Evolutionary conservation across 345 rosid species (phyloP).

Genomic region (Kernera saxatilis): DNA sequence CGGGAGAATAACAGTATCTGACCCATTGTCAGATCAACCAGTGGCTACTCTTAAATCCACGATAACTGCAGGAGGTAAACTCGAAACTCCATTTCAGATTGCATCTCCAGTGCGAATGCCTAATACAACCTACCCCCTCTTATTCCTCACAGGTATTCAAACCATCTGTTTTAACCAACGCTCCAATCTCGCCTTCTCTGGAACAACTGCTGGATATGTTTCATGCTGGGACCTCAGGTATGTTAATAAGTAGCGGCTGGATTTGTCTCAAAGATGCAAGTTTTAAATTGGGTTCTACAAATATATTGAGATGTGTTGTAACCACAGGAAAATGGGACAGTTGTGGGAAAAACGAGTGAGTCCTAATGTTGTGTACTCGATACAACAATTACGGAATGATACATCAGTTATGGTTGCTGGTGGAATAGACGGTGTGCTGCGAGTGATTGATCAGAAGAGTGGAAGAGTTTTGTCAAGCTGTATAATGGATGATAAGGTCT

Average conservation of each 20-base stretch:
- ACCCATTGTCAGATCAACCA: constrained; percentile 54
- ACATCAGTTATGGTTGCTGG: constrained; percentile 55
- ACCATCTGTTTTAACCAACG: constrained; percentile 56
- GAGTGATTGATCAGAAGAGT: constrained; percentile 58
- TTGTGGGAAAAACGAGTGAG: constrained; percentile 76
- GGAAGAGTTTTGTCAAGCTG: constrained; percentile 56
- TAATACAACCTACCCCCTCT: not conserved
- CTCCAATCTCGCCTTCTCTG: constrained; percentile 62
- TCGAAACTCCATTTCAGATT: constrained; percentile 1
- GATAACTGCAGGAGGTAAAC: constrained; percentile 49
- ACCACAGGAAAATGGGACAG: constrained; percentile 58
- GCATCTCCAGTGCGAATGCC: not conserved
- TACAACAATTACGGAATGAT: constrained; percentile 54
- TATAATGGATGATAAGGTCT: constrained; percentile 34
- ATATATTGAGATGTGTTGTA: not conserved
- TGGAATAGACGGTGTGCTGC: constrained; percentile 85
- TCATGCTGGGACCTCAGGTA: constrained; percentile 94
- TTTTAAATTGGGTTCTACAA: not conserved
- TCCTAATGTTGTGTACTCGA: constrained; percentile 70
- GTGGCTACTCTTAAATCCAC: constrained; percentile 61
- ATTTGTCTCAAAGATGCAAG: not conserved
- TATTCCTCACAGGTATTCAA: constrained; percentile 55
- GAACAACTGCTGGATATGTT: constrained; percentile 65
- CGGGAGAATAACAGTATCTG: constrained; percentile 66
- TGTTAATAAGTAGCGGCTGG: not conserved